Percentiles rank a stretch among this genome's conserved stretches.
These are phyloP conservation scores for Kwoniella sp. DNA, from an alignment of 768 basidiomycete genomes.

Conservation along the genomic window DNA sequence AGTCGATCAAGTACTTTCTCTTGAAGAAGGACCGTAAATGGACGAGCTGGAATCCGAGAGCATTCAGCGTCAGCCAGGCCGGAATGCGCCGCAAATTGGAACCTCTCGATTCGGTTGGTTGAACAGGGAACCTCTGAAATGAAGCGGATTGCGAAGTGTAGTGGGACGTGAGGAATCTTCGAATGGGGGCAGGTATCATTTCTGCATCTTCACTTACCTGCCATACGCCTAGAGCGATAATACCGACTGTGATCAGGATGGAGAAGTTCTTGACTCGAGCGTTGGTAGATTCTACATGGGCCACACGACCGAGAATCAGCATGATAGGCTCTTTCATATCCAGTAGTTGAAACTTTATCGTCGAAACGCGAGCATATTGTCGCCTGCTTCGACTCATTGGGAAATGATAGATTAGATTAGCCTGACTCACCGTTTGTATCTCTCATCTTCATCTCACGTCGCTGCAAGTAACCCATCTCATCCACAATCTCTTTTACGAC, in stretches of 20 bases:
- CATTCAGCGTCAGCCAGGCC: neutral
- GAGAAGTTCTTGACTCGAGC: slow-evolving; percentile 88
- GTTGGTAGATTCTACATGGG: slow-evolving; percentile 78
- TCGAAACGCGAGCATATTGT: no score
- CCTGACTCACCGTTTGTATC: slow-evolving; percentile 79
- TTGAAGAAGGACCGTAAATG: slow-evolving; percentile 95
- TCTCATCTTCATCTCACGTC: slow-evolving; percentile 83
- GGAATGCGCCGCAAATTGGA: no score
- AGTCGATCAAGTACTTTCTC: slow-evolving; percentile 62
- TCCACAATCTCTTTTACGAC: slow-evolving; percentile 91
- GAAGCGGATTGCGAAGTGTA: no score
- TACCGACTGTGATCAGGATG: slow-evolving; percentile 77
- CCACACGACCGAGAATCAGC: no score
- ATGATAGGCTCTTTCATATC: no score
- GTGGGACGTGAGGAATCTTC: no score
- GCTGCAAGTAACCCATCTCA: slow-evolving; percentile 87
- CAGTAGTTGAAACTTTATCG: no score
- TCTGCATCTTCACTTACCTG: slow-evolving; percentile 59
- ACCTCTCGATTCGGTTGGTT: no score
- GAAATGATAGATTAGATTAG: no score
- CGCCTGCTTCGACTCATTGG: no score
- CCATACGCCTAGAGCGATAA: slow-evolving; percentile 83
- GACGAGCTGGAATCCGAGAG: slow-evolving; percentile 61
- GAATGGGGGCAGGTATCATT: no score
- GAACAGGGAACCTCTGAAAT: no score